These are phyloP conservation scores for Suillus subluteus DNA, from an alignment of 768 basidiomycete genomes.

Conservation along the genomic window DNA sequence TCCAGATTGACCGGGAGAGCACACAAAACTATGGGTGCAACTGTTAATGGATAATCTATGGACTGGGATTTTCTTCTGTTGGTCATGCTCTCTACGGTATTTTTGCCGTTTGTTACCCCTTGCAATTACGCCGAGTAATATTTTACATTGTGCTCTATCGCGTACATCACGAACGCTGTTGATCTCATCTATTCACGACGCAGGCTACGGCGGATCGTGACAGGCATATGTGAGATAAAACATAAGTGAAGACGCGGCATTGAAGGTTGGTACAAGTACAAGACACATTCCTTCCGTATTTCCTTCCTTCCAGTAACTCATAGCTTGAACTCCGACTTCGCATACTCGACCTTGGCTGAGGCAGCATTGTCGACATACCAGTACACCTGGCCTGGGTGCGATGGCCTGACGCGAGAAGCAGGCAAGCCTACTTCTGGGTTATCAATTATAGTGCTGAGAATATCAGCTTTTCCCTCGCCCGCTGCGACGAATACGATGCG, in stretches of 20 bases:
- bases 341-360: conserved; percentile 60
- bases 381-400: conserved; percentile 80
- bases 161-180: conserved; percentile 15
- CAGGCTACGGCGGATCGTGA: conserved; percentile 6
- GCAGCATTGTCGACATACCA: conserved; percentile 97
- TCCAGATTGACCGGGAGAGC: conserved; percentile 92
- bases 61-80: conserved; percentile 29
- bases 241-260: conserved; percentile 17
- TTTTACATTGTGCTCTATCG: conserved; percentile 28
- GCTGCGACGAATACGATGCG: conserved; percentile 88
- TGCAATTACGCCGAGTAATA: conserved; percentile 39
- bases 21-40: conserved; percentile 92
- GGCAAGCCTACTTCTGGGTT: conserved; percentile 80
- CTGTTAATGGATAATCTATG: conserved; percentile 55
- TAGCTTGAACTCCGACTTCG: conserved; percentile 59
- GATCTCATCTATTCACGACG: conserved; percentile 26
- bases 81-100: conserved; percentile 28
- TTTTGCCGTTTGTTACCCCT: conserved; percentile 35
- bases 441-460: conserved; percentile 76
- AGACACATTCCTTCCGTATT: conserved; percentile 13
- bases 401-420: conserved; percentile 78
- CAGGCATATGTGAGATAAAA: conserved; percentile 15
- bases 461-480: conserved; percentile 82
- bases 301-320: conserved; percentile 28
- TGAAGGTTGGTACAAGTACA: conserved; percentile 30